Conservation (phyloP, 352 stramenopile species). For the Pythium periplocum region DNA sequence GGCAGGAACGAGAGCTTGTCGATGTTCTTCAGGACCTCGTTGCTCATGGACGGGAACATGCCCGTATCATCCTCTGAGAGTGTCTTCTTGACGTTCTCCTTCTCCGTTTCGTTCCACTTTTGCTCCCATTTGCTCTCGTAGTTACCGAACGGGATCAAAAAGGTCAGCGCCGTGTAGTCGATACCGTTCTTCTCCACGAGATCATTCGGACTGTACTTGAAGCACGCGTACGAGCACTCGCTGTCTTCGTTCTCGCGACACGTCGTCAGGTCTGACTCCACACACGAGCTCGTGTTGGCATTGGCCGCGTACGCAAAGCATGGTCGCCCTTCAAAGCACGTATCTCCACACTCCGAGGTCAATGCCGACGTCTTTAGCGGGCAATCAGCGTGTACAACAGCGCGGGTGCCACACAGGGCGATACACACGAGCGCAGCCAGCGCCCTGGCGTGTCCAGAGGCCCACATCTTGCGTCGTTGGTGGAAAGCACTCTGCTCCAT, state of each 20-base stretch:
- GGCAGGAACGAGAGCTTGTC: constrained; percentile 17
- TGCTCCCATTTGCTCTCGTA: constrained; percentile 37
- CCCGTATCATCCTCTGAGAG: constrained; percentile 10
- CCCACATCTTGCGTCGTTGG: no score
- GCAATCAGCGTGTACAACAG: constrained; percentile 20
- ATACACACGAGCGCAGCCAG: no score
- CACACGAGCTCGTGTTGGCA: background rate
- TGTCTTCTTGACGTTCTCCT: constrained; percentile 11
- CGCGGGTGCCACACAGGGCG: background rate
- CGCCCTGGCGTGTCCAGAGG: no score
- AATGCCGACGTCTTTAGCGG: constrained; percentile 34
- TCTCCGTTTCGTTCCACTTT: constrained; percentile 27
- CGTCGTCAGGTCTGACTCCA: background rate
- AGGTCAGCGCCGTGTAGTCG: constrained; percentile 42
- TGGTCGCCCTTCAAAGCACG: constrained; percentile 45
- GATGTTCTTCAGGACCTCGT: constrained; percentile 10
- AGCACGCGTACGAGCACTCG: constrained; percentile 46
- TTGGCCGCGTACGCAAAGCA: constrained; percentile 40
- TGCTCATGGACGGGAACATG: constrained; percentile 11
- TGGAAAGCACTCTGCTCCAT: no score
- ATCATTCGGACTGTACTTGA: constrained; percentile 33
- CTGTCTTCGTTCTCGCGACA: constrained; percentile 10
- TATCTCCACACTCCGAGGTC: constrained; percentile 40
- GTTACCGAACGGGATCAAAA: constrained; percentile 51
- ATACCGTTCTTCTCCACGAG: constrained; percentile 37